These are phyloP conservation scores for Fermentozyma sake DNA, from an alignment of 1,139 yeast genomes.

Conservation along the genomic window DNA sequence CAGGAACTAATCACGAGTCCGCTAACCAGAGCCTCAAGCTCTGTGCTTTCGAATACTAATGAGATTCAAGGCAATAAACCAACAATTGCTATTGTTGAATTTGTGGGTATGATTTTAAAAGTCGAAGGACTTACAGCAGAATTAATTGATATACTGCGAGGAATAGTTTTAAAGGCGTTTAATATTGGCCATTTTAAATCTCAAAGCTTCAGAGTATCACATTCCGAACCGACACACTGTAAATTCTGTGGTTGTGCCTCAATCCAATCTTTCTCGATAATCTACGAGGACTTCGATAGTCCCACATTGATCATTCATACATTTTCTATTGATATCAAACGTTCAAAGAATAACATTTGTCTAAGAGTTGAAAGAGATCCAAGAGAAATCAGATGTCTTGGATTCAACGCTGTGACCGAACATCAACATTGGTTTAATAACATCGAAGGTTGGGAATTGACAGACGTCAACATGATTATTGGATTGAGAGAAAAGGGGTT, in stretches of 20 bases:
- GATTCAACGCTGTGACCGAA: conserved; percentile 72
- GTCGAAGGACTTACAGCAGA: conserved; percentile 55
- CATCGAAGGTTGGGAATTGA: conserved; percentile 73
- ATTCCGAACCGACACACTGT: conserved; percentile 83
- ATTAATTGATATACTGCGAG: conserved; percentile 73
- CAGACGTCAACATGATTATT: conserved; percentile 71
- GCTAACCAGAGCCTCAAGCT: no score
- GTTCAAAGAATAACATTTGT: conserved; percentile 78
- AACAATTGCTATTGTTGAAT: conserved; percentile 47
- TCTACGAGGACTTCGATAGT: conserved; percentile 59
- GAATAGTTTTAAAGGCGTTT: conserved; percentile 54
- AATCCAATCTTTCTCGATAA: conserved; percentile 63
- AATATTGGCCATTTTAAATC: conserved; percentile 61
- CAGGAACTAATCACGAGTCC: conserved; percentile 31
- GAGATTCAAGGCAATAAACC: conserved; percentile 18
- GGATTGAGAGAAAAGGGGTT: conserved; percentile 53
- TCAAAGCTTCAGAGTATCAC: conserved; percentile 61
- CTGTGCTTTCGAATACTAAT: no score
- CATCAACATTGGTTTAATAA: conserved; percentile 62
- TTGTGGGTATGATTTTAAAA: conserved; percentile 66
- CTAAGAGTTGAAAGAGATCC: conserved; percentile 89
- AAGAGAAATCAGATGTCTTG: conserved; percentile 82
- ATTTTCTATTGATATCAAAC: conserved; percentile 57
- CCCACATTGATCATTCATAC: conserved; percentile 68
- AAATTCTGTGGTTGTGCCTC: conserved; percentile 89